A percentile compares a stretch with the other conserved stretches of the same genome.
phyloP scores from a whole-genome alignment of 176 grass and related monocot species.

The Ensete ventricosum region DNA sequence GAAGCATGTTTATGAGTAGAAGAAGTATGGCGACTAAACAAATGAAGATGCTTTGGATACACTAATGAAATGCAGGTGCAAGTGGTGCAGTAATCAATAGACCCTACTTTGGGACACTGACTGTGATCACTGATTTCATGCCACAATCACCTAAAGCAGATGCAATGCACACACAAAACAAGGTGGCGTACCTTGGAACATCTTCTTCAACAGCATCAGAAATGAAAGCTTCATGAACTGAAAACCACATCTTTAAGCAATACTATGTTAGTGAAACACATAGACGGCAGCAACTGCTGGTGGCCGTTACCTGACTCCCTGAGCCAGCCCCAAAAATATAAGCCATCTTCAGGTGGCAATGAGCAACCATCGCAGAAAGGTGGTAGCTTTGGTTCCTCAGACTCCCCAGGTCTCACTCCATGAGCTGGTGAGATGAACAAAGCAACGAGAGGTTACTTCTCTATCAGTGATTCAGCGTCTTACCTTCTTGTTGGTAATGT shows the following conservation, averaged over 20 bases:
- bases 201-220: neutral
- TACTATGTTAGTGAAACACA: neutral
- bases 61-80: neutral
- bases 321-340: neutral
- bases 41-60: neutral
- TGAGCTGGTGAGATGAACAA: neutral
- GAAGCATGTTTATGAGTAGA: neutral
- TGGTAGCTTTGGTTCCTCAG: neutral
- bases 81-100: neutral
- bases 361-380: neutral
- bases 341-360: neutral
- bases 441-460: constrained; percentile 1
- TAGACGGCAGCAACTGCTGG: neutral
- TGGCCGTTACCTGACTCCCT: too few species aligned
- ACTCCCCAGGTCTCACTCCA: neutral
- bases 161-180: neutral
- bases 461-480: neutral
- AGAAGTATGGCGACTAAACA: neutral
- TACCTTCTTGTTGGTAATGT: neutral
- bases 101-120: neutral
- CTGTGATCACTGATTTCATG: constrained; percentile 9
- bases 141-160: neutral
- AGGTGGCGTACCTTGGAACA: neutral
- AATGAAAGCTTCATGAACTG: too few species aligned
- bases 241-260: constrained; percentile 4